Conservation (phyloP, 73 alveolate species). For the Stentor roeselii region DNA sequence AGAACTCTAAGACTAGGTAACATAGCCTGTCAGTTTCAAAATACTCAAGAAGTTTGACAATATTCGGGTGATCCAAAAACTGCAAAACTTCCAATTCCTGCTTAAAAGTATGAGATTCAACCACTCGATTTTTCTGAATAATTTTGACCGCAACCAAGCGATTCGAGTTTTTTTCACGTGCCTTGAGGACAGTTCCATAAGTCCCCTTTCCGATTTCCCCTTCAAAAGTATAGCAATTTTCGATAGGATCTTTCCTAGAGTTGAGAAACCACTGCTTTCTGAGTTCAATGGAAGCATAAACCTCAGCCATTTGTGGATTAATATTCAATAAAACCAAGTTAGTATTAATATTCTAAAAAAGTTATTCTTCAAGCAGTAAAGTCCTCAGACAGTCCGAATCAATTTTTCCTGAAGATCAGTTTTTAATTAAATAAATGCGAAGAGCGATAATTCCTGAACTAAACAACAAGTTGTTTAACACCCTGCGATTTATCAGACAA, state of each 20-base stretch:
- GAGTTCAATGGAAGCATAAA: neutral
- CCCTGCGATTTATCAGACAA: no score
- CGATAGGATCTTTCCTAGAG: neutral
- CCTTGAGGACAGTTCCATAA: constrained; percentile 63
- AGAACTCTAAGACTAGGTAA: constrained; percentile 21
- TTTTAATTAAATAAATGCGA: no score
- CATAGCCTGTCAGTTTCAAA: constrained; percentile 28
- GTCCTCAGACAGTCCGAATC: no score
- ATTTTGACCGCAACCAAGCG: constrained; percentile 60
- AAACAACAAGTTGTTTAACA: no score
- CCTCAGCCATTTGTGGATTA: neutral
- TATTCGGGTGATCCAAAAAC: constrained; percentile 23
- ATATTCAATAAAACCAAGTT: no score
- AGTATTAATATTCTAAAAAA: no score
- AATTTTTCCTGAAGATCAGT: no score
- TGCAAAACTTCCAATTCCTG: neutral
- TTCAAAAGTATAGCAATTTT: constrained; percentile 38
- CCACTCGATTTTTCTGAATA: constrained; percentile 36
- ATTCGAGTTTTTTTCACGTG: constrained; percentile 42
- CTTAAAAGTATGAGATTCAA: neutral
- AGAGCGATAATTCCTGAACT: no score
- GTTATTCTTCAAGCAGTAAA: no score
- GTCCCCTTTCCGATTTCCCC: constrained; percentile 67
- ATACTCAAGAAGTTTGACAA: constrained; percentile 10
- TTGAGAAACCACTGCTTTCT: constrained; percentile 20